Evolutionary conservation across 2,329 filamentous ascomycete genomes (phyloP).

Genomic region (Ceratocystis albifundus): DNA sequence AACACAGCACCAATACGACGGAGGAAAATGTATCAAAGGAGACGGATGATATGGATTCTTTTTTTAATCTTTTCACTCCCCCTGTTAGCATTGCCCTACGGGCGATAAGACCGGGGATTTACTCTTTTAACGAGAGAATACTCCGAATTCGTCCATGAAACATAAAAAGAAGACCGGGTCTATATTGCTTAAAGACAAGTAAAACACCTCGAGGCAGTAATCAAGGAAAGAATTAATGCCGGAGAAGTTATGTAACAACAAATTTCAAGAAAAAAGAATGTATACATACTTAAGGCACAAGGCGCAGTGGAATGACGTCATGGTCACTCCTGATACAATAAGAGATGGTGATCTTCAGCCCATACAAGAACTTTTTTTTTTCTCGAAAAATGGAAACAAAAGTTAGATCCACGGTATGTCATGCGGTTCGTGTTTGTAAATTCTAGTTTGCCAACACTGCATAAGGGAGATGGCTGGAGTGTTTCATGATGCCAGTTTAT

Average conservation of each 20-base stretch:
- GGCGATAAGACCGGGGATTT: too few relatives aligned
- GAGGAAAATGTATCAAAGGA: too few relatives aligned
- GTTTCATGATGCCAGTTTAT: background rate
- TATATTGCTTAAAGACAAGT: background rate
- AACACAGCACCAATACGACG: too few relatives aligned
- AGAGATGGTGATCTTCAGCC: background rate
- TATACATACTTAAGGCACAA: background rate
- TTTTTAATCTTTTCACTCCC: too few relatives aligned
- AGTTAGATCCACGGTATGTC: too few relatives aligned
- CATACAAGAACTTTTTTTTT: background rate
- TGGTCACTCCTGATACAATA: background rate
- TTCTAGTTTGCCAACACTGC: background rate
- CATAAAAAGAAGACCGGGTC: too few relatives aligned
- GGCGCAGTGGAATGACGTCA: background rate
- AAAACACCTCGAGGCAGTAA: background rate
- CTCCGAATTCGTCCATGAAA: too few relatives aligned
- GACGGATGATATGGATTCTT: too few relatives aligned
- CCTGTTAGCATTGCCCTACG: too few relatives aligned
- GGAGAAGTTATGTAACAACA: background rate
- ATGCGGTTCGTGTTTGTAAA: background rate
- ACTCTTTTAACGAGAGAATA: too few relatives aligned
- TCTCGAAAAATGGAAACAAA: background rate
- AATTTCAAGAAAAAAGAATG: background rate
- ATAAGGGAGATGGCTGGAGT: constrained; percentile 8
- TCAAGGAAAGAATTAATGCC: background rate